These are phyloP conservation scores for Plantago ovata DNA, from an alignment of 257 asterid species.

Conservation along the genomic window DNA sequence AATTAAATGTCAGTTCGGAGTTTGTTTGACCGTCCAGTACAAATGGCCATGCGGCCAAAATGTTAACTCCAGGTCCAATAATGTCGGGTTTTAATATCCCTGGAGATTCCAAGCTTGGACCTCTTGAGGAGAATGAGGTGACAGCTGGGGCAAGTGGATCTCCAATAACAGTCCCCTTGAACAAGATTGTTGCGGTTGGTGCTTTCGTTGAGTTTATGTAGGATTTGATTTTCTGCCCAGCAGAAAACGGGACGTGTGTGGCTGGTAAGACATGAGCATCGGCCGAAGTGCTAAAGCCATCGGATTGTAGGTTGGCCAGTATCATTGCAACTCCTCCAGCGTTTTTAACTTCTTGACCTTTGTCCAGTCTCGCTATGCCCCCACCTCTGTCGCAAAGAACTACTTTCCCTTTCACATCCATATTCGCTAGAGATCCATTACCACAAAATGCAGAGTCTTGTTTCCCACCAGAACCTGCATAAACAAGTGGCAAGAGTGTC, in stretches of 20 bases:
- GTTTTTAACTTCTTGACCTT: constrained; percentile 25
- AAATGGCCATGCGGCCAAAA: constrained; percentile 36
- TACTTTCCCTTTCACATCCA: constrained; percentile 25
- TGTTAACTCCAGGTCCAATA: constrained; percentile 27
- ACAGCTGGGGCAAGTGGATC: constrained; percentile 25
- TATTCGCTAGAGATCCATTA: constrained; percentile 17
- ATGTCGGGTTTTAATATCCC: too few species aligned
- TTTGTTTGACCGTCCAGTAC: constrained; percentile 14
- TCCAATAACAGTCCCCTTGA: constrained; percentile 29
- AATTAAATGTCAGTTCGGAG: constrained; percentile 19
- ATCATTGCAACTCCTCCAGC: constrained; percentile 33
- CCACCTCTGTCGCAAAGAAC: constrained; percentile 28
- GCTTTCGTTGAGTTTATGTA: constrained; percentile 23
- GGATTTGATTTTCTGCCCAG: constrained; percentile 21
- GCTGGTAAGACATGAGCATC: constrained; percentile 31
- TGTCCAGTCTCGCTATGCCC: constrained; percentile 2
- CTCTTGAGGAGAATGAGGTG: constrained; percentile 30
- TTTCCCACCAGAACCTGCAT: constrained; percentile 5
- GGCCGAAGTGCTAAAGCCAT: constrained; percentile 20
- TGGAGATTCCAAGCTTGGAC: neutral
- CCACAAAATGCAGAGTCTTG: too few species aligned
- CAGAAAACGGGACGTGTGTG: constrained; percentile 9
- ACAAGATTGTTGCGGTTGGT: constrained; percentile 24
- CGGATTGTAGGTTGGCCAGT: constrained; percentile 1
- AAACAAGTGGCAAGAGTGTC: constrained; percentile 21